These are phyloP conservation scores for Phyllosticta citriasiana DNA, from an alignment of 2,329 filamentous ascomycete species.

Conservation along the genomic window DNA sequence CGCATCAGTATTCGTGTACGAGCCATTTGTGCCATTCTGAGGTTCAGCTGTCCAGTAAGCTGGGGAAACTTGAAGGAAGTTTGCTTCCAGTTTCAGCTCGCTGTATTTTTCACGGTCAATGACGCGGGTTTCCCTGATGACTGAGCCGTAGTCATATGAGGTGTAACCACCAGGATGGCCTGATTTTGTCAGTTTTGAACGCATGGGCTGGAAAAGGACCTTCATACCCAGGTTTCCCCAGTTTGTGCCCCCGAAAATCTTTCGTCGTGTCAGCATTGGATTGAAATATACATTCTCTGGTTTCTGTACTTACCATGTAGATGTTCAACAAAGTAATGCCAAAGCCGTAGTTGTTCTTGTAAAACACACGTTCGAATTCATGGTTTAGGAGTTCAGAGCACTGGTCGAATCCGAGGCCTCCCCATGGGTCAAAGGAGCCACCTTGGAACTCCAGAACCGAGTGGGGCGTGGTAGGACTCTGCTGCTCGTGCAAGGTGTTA, in stretches of 20 bases:
- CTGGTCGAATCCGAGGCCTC: slow-evolving; percentile 57
- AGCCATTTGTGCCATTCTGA: slow-evolving; percentile 19
- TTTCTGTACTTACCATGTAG: slow-evolving; percentile 52
- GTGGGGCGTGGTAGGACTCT: slow-evolving; percentile 57
- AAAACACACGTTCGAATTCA: slow-evolving; percentile 70
- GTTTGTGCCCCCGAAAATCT: slow-evolving; percentile 68
- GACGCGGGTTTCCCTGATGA: slow-evolving; percentile 59
- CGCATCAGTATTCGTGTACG: slow-evolving; percentile 31
- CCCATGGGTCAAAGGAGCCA: slow-evolving; percentile 65
- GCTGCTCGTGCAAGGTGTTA: slow-evolving; percentile 42
- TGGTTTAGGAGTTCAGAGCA: slow-evolving; percentile 57
- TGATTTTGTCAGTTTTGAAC: background rate
- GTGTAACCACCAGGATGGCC: slow-evolving; percentile 50
- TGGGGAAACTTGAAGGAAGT: slow-evolving; percentile 64
- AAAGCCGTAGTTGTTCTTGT: slow-evolving; percentile 63
- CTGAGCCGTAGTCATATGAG: slow-evolving; percentile 51
- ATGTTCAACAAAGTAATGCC: slow-evolving; percentile 59
- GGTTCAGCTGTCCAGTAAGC: slow-evolving; percentile 49
- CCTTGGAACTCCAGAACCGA: slow-evolving; percentile 61
- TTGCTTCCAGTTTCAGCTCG: slow-evolving; percentile 65
- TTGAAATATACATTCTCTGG: background rate
- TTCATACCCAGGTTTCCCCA: slow-evolving; percentile 59
- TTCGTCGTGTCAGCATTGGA: background rate
- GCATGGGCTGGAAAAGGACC: background rate
- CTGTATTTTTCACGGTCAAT: slow-evolving; percentile 67